Evolutionary conservation across 768 basidiomycete genomes (phyloP).

Genomic region (Termitomyces sp.): DNA sequence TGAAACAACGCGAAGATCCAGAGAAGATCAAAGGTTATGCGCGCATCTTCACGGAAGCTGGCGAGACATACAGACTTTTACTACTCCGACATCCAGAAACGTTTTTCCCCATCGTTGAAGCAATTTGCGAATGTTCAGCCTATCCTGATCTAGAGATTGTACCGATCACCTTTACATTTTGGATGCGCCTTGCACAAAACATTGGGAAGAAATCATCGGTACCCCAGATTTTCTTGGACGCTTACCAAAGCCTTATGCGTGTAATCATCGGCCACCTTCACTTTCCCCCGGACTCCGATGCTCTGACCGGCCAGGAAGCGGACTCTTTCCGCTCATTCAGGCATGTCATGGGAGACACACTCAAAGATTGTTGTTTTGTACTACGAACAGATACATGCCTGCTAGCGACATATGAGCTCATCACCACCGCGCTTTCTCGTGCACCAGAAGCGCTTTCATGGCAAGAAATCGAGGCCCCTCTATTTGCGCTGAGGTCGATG

Average conservation of each 20-base stretch:
- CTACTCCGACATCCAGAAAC: slow-evolving; percentile 86
- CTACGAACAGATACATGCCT: slow-evolving; percentile 85
- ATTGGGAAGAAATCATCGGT: slow-evolving; percentile 73
- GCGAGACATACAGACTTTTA: slow-evolving; percentile 89
- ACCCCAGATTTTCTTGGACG: slow-evolving; percentile 71
- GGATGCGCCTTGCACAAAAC: slow-evolving; percentile 93
- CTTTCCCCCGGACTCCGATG: slow-evolving; percentile 70
- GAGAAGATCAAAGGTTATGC: slow-evolving; percentile 89
- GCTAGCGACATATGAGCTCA: slow-evolving; percentile 72
- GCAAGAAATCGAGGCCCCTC: slow-evolving; percentile 96
- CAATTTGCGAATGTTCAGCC: slow-evolving; percentile 88
- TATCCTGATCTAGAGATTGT: slow-evolving; percentile 94
- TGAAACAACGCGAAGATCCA: slow-evolving; percentile 62
- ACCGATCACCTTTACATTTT: slow-evolving; percentile 96
- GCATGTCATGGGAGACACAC: slow-evolving; percentile 97
- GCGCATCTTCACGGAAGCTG: slow-evolving; percentile 93
- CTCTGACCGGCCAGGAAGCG: slow-evolving; percentile 74
- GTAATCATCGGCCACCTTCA: slow-evolving; percentile 88
- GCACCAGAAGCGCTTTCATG: slow-evolving; percentile 59
- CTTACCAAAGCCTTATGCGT: slow-evolving; percentile 78
- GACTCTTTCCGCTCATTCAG: slow-evolving; percentile 94
- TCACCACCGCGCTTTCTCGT: slow-evolving; percentile 66
- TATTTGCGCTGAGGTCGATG: slow-evolving; percentile 98
- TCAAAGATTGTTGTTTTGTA: slow-evolving; percentile 97
- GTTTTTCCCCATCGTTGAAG: slow-evolving; percentile 93